Conservation (phyloP, 768 basidiomycete species). For the Russula virescens region DNA sequence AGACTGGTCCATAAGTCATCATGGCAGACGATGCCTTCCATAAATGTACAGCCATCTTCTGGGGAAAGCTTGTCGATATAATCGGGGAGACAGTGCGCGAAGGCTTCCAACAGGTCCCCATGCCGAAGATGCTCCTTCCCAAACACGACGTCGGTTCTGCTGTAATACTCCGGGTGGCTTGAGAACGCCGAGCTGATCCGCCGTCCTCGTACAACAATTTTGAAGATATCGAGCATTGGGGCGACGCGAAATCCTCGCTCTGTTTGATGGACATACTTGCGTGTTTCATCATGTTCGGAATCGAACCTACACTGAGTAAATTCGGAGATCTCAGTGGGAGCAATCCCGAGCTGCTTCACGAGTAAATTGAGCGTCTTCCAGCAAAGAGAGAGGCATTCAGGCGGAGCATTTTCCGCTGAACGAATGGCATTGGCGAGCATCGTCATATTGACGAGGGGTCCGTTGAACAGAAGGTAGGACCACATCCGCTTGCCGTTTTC, state of each 20-base stretch:
- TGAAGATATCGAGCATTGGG: slow-evolving; percentile 5
- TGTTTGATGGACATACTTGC: not conserved
- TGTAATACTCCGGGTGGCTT: not conserved
- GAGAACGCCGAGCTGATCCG: slow-evolving; percentile 1
- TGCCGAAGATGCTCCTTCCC: slow-evolving; percentile 10
- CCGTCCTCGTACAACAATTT: not conserved
- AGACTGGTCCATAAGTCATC: slow-evolving; percentile 9
- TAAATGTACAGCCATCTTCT: not conserved
- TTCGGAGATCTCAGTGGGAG: not conserved
- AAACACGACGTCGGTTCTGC: slow-evolving; percentile 1
- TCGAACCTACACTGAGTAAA: not conserved
- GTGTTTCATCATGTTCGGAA: not conserved
- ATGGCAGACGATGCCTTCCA: not conserved
- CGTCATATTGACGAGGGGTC: slow-evolving; percentile 7
- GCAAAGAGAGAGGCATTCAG: slow-evolving; percentile 1
- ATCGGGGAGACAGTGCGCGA: slow-evolving; percentile 3
- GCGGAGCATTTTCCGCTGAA: not conserved
- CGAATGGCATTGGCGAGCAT: not conserved
- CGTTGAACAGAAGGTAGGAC: not conserved
- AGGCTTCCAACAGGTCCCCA: not conserved
- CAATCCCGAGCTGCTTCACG: not conserved
- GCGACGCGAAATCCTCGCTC: slow-evolving; percentile 8
- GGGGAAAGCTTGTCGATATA: not conserved
- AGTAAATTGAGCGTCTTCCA: slow-evolving; percentile 13
- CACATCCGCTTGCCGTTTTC: not conserved